phyloP scores from a whole-genome alignment of 23 red algal species.

The Chondrus crispus region DNA sequence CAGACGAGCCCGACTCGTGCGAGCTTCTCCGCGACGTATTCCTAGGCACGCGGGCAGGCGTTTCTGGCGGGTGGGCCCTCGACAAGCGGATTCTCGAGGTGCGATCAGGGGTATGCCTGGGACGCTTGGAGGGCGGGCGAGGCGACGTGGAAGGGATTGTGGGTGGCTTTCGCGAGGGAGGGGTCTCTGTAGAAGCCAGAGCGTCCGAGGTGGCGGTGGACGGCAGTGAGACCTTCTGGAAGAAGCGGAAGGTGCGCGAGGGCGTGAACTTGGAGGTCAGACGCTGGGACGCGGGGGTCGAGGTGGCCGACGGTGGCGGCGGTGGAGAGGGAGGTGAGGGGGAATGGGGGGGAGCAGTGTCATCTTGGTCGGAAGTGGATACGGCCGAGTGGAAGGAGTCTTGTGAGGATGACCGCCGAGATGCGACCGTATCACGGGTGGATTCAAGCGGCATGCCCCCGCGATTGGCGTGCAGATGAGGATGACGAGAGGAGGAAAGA shows the following conservation, averaged over 20 bases:
- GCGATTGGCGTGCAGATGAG: too few species aligned
- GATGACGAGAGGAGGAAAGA: neutral
- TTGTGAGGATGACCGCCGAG: too few species aligned
- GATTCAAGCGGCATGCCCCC: too few species aligned
- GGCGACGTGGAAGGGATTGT: constrained; percentile 20
- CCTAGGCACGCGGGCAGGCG: too few species aligned
- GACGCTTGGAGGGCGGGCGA: constrained; percentile 27
- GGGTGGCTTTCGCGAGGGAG: neutral
- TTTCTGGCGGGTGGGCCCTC: too few species aligned
- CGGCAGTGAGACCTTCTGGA: neutral
- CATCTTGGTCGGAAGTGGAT: too few species aligned
- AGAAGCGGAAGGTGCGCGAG: neutral
- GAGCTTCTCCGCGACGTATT: too few species aligned
- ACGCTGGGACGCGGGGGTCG: neutral
- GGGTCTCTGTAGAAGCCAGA: neutral
- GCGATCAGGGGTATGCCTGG: neutral
- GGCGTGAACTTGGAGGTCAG: neutral
- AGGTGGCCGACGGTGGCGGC: neutral
- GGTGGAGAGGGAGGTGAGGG: neutral
- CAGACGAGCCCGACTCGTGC: too few species aligned
- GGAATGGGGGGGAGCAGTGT: neutral
- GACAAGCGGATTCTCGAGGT: too few species aligned
- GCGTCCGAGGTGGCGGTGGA: neutral
- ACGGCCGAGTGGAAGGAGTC: constrained; percentile 51
- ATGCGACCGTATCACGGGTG: too few species aligned